Evolutionary conservation across 208 protist genomes (phyloP).

Genomic region (Acanthamoeba lugdunensis): DNA sequence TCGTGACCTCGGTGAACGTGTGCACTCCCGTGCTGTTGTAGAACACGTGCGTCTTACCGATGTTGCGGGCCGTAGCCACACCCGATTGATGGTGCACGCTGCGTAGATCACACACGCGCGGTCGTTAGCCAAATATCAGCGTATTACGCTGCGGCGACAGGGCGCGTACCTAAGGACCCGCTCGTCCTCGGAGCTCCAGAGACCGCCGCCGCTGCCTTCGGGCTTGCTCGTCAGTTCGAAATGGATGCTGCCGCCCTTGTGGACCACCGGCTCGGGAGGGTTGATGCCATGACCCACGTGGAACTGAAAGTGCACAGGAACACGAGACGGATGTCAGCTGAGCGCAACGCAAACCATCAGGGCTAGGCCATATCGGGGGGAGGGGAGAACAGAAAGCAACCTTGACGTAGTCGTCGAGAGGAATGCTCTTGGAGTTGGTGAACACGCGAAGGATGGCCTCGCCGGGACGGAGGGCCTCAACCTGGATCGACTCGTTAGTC

Average conservation of each 20-base stretch:
- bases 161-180: conserved; percentile 29
- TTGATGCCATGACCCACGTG: conserved; percentile 61
- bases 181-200: conserved; percentile 63
- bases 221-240: conserved; percentile 7
- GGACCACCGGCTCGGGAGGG: conserved; percentile 42
- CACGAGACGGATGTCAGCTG: not conserved
- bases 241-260: conserved; percentile 54
- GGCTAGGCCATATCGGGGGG: not conserved
- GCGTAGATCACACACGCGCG: not conserved
- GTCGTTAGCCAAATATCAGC: too few relatives aligned
- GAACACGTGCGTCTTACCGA: conserved; percentile 27
- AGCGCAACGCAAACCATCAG: not conserved
- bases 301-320: conserved; percentile 4
- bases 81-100: conserved; percentile 58
- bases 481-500: conserved; percentile 14
- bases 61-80: not conserved
- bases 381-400: not conserved
- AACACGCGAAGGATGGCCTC: conserved; percentile 71
- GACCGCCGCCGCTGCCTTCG: not conserved
- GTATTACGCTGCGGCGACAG: not conserved
- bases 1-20: conserved; percentile 31
- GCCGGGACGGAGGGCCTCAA: conserved; percentile 61
- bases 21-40: conserved; percentile 53
- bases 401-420: conserved; percentile 71
- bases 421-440: conserved; percentile 31